These are phyloP conservation scores for Mortierella sp. DNA, from an alignment of 371 early-diverging fungal species.

Conservation along the genomic window DNA sequence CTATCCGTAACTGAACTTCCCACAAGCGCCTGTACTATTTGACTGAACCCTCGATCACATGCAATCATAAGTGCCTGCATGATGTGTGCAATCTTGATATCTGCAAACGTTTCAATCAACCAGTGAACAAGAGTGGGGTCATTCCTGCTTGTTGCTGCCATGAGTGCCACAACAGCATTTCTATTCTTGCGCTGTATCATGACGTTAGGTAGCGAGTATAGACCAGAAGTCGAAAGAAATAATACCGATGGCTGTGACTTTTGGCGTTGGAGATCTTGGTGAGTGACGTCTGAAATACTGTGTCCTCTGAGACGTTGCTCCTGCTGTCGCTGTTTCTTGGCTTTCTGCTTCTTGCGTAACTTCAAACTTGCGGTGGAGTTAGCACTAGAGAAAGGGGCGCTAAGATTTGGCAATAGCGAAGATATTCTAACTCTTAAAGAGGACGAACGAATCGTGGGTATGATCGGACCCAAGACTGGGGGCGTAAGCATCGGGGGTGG, in stretches of 20 bases:
- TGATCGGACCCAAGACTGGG: slow-evolving; percentile 7
- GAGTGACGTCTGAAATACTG: neutral
- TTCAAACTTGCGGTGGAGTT: neutral
- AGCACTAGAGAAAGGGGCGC: neutral
- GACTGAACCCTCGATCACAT: slow-evolving; percentile 38
- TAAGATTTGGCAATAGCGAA: slow-evolving; percentile 9
- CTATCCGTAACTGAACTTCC: neutral
- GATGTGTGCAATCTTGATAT: slow-evolving; percentile 46
- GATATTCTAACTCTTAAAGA: slow-evolving; percentile 15
- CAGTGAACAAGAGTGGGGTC: slow-evolving; percentile 40
- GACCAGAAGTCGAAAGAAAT: slow-evolving; percentile 32
- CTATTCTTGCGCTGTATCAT: slow-evolving; percentile 50
- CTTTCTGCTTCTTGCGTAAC: neutral
- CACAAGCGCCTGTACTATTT: slow-evolving; percentile 23
- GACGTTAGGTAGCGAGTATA: slow-evolving; percentile 29
- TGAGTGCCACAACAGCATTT: slow-evolving; percentile 46
- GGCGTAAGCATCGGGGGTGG: neutral
- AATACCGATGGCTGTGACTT: slow-evolving; percentile 7
- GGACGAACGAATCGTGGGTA: slow-evolving; percentile 26
- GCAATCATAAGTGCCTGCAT: slow-evolving; percentile 53
- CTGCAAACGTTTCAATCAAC: slow-evolving; percentile 45
- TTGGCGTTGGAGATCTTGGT: neutral
- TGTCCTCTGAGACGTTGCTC: neutral
- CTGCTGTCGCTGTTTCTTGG: slow-evolving; percentile 3
- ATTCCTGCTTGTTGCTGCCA: slow-evolving; percentile 48